Evolutionary conservation across 345 rosid genomes (phyloP).

Genomic region (Populus alba): DNA sequence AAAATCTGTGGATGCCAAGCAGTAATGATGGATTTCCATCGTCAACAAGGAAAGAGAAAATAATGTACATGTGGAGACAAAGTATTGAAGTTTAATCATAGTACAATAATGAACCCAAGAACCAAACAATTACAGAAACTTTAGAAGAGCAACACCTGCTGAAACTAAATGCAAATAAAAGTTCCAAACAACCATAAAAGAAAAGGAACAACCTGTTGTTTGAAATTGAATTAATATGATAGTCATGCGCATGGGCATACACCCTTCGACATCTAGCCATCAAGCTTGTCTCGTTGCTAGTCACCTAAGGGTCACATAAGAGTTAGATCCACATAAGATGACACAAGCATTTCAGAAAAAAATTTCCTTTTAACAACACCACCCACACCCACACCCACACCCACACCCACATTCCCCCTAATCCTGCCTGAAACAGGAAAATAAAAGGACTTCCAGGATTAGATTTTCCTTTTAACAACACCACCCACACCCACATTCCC

Average conservation of each 20-base stretch:
- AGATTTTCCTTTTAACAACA: background rate
- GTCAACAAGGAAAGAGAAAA: background rate
- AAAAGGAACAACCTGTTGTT: slow-evolving; percentile 65
- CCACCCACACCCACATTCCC: background rate
- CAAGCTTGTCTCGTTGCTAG: slow-evolving; percentile 73
- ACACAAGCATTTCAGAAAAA: background rate
- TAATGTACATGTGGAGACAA: background rate
- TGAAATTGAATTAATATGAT: slow-evolving; percentile 96
- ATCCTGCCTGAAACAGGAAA: background rate
- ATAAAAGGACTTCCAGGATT: background rate
- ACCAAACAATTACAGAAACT: background rate
- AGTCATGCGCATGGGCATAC: slow-evolving; percentile 98
- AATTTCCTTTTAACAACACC: slow-evolving; percentile 3
- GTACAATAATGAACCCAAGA: background rate
- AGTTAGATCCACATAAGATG: slow-evolving; percentile 15
- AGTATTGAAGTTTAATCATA: background rate
- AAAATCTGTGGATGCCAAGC: background rate
- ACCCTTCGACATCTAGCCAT: slow-evolving; percentile 94
- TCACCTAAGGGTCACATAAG: slow-evolving; percentile 47
- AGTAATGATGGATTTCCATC: background rate
- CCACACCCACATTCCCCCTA: background rate
- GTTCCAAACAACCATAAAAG: background rate
- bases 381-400: background rate
- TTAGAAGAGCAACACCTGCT: background rate
- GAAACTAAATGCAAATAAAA: slow-evolving; percentile 2